phyloP scores from a whole-genome alignment of 176 grass and related monocot species.

The Eleusine coracana region DNA sequence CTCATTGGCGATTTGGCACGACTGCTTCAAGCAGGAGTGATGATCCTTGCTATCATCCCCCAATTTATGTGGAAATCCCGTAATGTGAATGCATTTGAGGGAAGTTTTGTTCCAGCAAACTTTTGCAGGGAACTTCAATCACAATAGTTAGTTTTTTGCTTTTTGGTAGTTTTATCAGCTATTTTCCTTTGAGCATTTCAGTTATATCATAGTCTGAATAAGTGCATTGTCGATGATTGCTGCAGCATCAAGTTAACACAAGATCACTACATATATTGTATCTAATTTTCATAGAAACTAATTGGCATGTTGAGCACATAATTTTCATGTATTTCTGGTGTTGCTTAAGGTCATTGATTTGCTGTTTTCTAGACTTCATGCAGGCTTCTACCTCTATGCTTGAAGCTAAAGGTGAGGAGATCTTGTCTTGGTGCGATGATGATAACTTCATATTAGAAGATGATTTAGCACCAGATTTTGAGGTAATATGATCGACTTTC shows the following conservation, averaged over 20 bases:
- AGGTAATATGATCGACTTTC: conserved; percentile 48
- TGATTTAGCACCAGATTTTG: conserved; percentile 62
- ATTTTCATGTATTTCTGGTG: neutral
- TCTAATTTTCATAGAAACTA: neutral
- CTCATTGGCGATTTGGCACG: neutral
- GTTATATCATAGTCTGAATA: neutral
- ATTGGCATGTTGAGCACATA: neutral
- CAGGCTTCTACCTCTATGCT: conserved; percentile 79
- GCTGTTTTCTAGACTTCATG: conserved; percentile 61
- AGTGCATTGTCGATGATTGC: neutral
- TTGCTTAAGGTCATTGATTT: conserved; percentile 31
- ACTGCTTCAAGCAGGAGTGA: neutral
- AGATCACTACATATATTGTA: neutral
- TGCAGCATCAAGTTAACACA: neutral
- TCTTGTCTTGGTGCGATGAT: conserved; percentile 63
- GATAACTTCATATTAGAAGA: conserved; percentile 91
- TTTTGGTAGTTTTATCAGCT: neutral
- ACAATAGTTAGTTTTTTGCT: neutral
- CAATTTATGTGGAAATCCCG: neutral
- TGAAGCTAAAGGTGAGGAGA: conserved; percentile 62
- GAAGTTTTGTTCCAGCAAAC: neutral
- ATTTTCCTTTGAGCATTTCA: conserved; percentile 13
- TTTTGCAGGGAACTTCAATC: neutral
- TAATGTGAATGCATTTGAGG: neutral
- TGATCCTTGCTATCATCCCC: conserved; percentile 4